Evolutionary conservation across 495 filamentous ascomycete genomes (phyloP), one percentile per base, ranked within the genome.

Genomic region (Bathelium albidoporum): DNA sequence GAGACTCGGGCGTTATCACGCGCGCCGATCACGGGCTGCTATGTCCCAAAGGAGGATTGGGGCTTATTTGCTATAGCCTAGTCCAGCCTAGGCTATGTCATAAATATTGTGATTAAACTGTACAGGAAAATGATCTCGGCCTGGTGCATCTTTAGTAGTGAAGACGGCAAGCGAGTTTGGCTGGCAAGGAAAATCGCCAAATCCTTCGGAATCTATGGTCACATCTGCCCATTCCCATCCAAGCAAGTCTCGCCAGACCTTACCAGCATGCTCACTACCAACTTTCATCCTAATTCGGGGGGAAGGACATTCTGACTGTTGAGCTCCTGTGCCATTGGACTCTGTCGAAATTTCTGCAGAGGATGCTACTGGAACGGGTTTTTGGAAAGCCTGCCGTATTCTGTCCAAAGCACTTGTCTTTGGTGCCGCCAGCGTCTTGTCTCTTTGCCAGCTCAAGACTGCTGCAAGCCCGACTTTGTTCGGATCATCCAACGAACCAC

Each of bases 401-500:
- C 49, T 55, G 10, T 55, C 49, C 49, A 55, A 9, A 26, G 49
- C 49, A 26, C 22, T 20, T 26, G 24, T 9, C 24, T 5, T 9
- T 29, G 20, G 9, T 55, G 12, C n/a, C 9, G 22, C 29, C 16
- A 24, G 7, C 26, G 24, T 7, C 20, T 55, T 26, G 7, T 26
- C 20, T 55, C 24, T 26, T 11, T 16, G 49, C 49, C 49, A 55
- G 60, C 69, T 74, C 65, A 76, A 70, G 1, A 77, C 61, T 36
- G 67, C 66, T 2, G 73, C 75, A 58, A 73, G 52, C 9, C 75
- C 74, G 22, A 61, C 36, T 11, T 41, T 26, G 22, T 20, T 43
- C 29, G 65, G 64, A 31, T 64, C 64, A 20, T 69, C 68, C 59
- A 58, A 59, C 1, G 67, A 49, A 2, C 70, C 70, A 32, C 34